phyloP scores from a whole-genome alignment of 306 rosid genomes.

The Vigna radiata region DNA sequence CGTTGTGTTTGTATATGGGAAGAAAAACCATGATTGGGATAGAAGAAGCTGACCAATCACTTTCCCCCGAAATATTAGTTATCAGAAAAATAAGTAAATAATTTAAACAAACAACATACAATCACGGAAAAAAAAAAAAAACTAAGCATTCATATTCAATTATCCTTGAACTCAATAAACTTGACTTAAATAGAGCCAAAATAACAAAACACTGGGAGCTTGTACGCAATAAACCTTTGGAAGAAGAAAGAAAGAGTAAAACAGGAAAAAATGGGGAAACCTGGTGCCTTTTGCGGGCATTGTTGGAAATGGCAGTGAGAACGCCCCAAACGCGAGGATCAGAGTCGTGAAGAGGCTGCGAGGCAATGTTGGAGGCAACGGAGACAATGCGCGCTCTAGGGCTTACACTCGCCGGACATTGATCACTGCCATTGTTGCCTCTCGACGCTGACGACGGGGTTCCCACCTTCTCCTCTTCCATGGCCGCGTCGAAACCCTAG shows the following conservation, averaged over 20 bases:
- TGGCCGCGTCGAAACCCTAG: constrained; percentile 75
- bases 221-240: not conserved
- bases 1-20: too few species aligned
- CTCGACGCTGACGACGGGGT: not conserved
- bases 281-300: constrained; percentile 85
- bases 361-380: constrained; percentile 72
- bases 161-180: not conserved
- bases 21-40: not conserved
- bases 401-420: constrained; percentile 25
- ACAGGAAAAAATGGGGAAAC: constrained; percentile 36
- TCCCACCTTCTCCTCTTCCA: constrained; percentile 36
- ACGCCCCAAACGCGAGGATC: constrained; percentile 88
- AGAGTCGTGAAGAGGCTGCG: constrained; percentile 72
- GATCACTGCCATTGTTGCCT: not conserved
- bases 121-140: not conserved
- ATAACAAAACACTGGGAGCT: not conserved
- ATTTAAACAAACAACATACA: too few species aligned
- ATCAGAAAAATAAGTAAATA: not conserved
- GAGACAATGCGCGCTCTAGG: constrained; percentile 63
- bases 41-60: too few species aligned
- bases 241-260: not conserved
- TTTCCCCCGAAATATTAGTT: too few species aligned
- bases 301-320: constrained; percentile 88
- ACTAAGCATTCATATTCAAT: not conserved
- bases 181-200: not conserved